phyloP scores from a whole-genome alignment of 768 basidiomycete species.

The Dioszegia aurantiaca region DNA sequence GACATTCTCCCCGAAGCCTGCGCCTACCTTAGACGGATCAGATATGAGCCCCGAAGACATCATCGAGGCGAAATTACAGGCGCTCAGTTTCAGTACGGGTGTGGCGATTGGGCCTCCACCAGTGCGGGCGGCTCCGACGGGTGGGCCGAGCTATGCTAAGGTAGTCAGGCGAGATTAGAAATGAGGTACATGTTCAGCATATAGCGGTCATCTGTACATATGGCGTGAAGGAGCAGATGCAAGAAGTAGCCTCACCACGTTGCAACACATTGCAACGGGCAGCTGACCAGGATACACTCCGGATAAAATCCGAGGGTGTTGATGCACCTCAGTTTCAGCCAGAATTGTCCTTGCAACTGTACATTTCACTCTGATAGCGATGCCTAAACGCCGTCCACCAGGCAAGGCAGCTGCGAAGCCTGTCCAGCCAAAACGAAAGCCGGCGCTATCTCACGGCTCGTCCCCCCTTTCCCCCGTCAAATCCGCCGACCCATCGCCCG shows the following conservation, averaged over 20 bases:
- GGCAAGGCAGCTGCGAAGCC: background rate
- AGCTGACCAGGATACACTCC: constrained; percentile 7
- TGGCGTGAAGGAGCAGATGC: background rate
- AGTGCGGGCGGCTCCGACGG: background rate
- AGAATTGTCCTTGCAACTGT: background rate
- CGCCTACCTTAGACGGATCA: background rate
- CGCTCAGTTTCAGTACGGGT: constrained; percentile 34
- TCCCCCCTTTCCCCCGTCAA: constrained; percentile 32
- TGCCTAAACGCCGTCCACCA: background rate
- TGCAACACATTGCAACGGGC: no score
- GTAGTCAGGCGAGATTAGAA: constrained; percentile 38
- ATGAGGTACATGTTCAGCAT: background rate
- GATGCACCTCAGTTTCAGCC: background rate
- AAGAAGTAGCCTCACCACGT: constrained; percentile 6
- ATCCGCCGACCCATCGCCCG: constrained; percentile 14
- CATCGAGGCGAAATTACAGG: constrained; percentile 44
- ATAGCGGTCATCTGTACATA: constrained; percentile 4
- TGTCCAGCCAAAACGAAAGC: background rate
- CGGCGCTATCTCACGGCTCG: constrained; percentile 15
- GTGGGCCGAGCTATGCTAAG: constrained; percentile 38
- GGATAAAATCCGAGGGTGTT: constrained; percentile 1
- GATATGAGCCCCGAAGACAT: constrained; percentile 31
- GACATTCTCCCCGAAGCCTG: background rate
- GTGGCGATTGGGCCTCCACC: constrained; percentile 39
- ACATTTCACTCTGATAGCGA: constrained; percentile 1